Base-by-base conservation (phyloP, 176 grass and related monocot species). In the Urochloa ruziziensis region DNA sequence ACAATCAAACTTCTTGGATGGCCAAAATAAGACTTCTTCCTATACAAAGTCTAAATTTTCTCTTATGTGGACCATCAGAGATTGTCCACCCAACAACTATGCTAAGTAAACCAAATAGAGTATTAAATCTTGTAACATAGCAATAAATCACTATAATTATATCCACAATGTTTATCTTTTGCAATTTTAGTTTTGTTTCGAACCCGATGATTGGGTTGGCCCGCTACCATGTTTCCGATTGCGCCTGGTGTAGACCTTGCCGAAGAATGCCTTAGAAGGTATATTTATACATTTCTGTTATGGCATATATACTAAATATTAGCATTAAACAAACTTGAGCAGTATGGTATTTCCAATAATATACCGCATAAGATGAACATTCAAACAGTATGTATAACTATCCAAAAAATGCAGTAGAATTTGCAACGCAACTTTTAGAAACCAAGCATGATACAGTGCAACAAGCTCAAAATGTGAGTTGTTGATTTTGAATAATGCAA, bases 261-360 rank as follows among this genome's bases (percentile, higher is more conserved):
- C 73, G 35, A 40, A 37, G 28, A 40, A 46, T 3, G 5, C 67
- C 62, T 37, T 74, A 80, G 36, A 3, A 68, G 30, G 49, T 16
- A 27, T 72, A 74, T 47, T 30, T 80, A 89, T 68, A 73, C 23
- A 80, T 60, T 67, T 89, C 82, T 89, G 82, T 59, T 84, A 80
- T 80, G 30, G 49, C 75, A 88, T 79, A 84, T 60, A 67, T 61
- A 72, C 62, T 49, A 68, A 84, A 89, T 67, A 89, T 89, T 89
- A 89, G 76, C 60, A 68, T 68, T 74, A 75, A 60, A 80, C 6
- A n/a, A 75, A 79, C 48, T 59, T 46, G 69, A 73, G 23, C 16
- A 79, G 21, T 8, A 49, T 58, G 58, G 10, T 46, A 88, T 82
- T 82, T 62, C 62, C 24, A 32, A 62, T 30, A 86, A 42, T 77